phyloP scores from a whole-genome alignment of 371 early-diverging fungal species.

The Apophysomyces trapeziformis region DNA sequence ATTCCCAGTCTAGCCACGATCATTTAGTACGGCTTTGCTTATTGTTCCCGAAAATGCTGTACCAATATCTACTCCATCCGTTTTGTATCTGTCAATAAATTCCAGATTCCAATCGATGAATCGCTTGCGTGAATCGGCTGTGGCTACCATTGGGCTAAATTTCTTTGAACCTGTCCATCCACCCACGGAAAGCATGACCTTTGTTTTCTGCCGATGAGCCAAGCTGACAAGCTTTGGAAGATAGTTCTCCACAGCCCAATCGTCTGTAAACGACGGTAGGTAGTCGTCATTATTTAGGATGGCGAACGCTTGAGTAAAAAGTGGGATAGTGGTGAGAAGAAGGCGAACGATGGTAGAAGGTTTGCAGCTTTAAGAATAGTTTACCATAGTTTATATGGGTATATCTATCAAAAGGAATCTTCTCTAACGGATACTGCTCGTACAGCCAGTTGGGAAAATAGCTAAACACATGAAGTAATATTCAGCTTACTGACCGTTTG shows the following conservation, averaged over 20 bases:
- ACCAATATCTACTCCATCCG: slow-evolving; percentile 65
- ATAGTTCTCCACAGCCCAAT: slow-evolving; percentile 41
- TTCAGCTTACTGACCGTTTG: background rate
- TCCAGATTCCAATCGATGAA: slow-evolving; percentile 64
- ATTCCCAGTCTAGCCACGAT: slow-evolving; percentile 71
- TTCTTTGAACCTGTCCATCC: slow-evolving; percentile 79
- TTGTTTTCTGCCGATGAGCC: slow-evolving; percentile 63
- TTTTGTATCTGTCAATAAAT: slow-evolving; percentile 47
- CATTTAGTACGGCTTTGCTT: background rate
- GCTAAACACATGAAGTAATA: slow-evolving; percentile 30
- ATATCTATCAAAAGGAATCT: slow-evolving; percentile 53
- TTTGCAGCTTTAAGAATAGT: background rate
- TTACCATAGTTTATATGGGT: slow-evolving; percentile 71
- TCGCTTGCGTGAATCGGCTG: slow-evolving; percentile 37
- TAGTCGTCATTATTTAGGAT: slow-evolving; percentile 34
- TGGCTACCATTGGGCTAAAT: slow-evolving; percentile 64
- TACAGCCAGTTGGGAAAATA: slow-evolving; percentile 69
- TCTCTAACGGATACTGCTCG: slow-evolving; percentile 50
- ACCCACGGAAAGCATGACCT: slow-evolving; percentile 73
- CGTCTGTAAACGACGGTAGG: slow-evolving; percentile 54
- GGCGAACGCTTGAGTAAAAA: slow-evolving; percentile 41
- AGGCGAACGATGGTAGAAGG: background rate
- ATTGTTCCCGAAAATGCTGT: background rate
- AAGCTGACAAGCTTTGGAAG: slow-evolving; percentile 50
- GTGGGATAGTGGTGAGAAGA: too few species aligned